Evolutionary conservation across 1,139 yeast species (phyloP).

Genomic region (Hanseniaspora gamundiae): DNA sequence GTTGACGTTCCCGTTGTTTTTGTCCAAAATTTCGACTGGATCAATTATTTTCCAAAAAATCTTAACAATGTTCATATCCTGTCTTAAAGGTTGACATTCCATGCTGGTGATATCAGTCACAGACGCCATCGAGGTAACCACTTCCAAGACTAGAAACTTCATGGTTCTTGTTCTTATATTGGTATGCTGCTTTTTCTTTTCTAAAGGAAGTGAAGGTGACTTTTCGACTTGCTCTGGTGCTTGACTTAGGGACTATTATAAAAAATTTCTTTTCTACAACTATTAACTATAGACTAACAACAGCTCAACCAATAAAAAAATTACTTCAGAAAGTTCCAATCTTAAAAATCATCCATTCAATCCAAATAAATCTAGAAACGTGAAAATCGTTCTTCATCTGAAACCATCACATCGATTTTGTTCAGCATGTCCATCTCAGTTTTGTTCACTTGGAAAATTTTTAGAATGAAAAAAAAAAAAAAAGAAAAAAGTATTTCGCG

Average conservation of each 20-base stretch:
- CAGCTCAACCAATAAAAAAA: not conserved
- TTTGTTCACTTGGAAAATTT: not conserved
- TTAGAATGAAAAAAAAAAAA: not conserved
- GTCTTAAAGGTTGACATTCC: constrained; percentile 8
- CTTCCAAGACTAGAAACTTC: constrained; percentile 7
- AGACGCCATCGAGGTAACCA: constrained; percentile 6
- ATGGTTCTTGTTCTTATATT: not conserved
- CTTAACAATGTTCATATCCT: constrained; percentile 8
- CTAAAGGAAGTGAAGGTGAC: not conserved
- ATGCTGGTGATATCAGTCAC: not conserved
- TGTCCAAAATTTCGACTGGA: constrained; percentile 4
- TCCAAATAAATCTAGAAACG: too few relatives aligned
- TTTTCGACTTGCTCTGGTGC: not conserved
- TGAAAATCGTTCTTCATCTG: too few relatives aligned
- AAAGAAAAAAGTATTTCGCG: not conserved
- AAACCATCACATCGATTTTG: not conserved
- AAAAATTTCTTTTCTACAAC: too few relatives aligned
- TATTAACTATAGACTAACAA: too few relatives aligned
- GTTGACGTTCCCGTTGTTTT: constrained; percentile 1
- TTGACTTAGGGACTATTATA: too few relatives aligned
- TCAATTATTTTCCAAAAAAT: constrained; percentile 7
- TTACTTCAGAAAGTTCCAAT: too few relatives aligned
- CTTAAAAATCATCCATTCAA: too few relatives aligned
- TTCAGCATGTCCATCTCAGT: not conserved
- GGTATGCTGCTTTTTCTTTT: not conserved